Base-by-base conservation (phyloP, 495 filamentous ascomycete species). In the Penicillium silybi region DNA sequence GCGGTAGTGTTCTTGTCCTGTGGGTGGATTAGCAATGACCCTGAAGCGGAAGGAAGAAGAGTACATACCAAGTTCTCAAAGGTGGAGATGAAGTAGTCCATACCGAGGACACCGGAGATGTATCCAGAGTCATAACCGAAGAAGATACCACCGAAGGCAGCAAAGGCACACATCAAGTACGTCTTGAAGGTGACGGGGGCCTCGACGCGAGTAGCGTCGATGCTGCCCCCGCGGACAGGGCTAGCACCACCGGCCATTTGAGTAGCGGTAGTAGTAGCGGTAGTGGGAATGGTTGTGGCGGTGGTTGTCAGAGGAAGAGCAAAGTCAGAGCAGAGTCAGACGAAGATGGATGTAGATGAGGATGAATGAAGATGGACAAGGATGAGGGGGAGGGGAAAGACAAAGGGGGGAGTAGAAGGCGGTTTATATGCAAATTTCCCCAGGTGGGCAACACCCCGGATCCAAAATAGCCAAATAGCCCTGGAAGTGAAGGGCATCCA, bases 171-270 rank as follows among this genome's bases (percentile, higher is more conserved):
- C 69, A 83, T 79, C 15, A 83, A 50, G 66, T 83, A 83, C 27
- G 84, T 83, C 73, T 80, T 82, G 52, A 75, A 32, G 42, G 82
- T 85, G 56, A 85, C 75, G 15, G 84, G 84, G 11, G 84, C 82
- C 71, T 87, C 84, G 59, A 82, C 62, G 48, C 71, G 71, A 40
- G 53, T 47, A 25, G 60, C 66, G 45, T 79, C 76, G 58, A 67
- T 42, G 41, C 69, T 73, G 42, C 60, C 69, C 18, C 16, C 37
- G 25, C 56, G 44, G 44, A 61, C 40, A 19, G 48, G 18, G 34
- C 50, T 56, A 18, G 43, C 55, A 59, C 61, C 56, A 50, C 58
- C 61, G 43, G 59, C 59, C 60, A 57, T 59, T 47, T 32, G 29
- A 32, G 52, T 48, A 25, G 52, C 41, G 40, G 55, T 52, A 42